Evolutionary conservation across 352 stramenopile species (phyloP), one percentile per base, ranked within the genome.

Genomic region (Pythium utonaiense): DNA sequence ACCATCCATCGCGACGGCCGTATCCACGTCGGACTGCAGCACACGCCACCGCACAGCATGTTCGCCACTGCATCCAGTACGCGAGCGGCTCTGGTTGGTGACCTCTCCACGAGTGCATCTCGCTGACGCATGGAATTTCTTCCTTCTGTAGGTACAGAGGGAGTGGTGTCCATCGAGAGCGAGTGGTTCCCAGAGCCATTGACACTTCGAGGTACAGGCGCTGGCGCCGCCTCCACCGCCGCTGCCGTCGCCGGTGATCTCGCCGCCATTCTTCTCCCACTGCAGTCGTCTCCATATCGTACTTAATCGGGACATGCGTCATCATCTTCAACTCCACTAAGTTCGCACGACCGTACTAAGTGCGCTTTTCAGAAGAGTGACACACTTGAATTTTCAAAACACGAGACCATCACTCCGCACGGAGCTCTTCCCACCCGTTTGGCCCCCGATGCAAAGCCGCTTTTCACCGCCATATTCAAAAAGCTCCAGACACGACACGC

Each of bases 131-230:
- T 51, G 1, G n/a, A 16, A 7, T 41, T 16, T 41, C 12, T 19
- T 21, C 21, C n/a, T 14, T 19, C 6, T 66, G 59, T 62, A 67
- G 82, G 73, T 53, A 83, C 78, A 4, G 80, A 92, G 62, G 80
- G 82, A 54, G 73, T 84, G 17, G 53, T 92, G 9, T 74, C 73
- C 16, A 85, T 89, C 30, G 58, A 45, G 24, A 91, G 71, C 31
- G 62, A 79, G 45, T 85, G 75, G 64, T 92, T 89, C 48, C 77
- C 63, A 0, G 70, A 80, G 48, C 80, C 80, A 8, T 52, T 90
- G 7, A 70, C 84, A 21, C 49, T 92, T 3, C 77, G 74, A 50
- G 83, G 80, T 48, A 82, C 83, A 9, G 83, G 80, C 44, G 80
- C 83, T 4, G 83, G 83, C 45, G 64, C 77, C 45, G 63, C 72